Evolutionary conservation across 2,329 filamentous ascomycete genomes (phyloP), one percentile per base, ranked within the genome.

Genomic region (Alternaria conjuncta): DNA sequence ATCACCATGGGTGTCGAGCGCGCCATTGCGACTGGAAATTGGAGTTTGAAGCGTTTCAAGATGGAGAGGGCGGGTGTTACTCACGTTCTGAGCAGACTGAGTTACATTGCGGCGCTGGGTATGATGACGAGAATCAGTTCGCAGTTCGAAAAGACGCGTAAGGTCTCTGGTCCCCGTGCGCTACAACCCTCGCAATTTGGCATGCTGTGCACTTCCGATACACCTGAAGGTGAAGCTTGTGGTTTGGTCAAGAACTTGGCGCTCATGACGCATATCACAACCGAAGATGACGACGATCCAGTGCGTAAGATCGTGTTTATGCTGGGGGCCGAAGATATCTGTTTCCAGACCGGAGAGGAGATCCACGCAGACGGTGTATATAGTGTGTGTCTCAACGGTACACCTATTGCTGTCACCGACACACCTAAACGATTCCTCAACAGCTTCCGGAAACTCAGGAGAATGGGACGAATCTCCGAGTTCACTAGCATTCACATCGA

Each of bases 91-190:
- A 98, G 95, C 81, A 89, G 96, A 67, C 85, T 99, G 59, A 98
- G 95, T 80, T 99, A 98, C 77, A 97, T 99, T 79, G 92, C 92
- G 67, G 96, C 96, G 26, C 87, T 99, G 26, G 96, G 96, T 66
- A 99, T 99, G 96, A 99, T 99, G 96, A 99, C 96, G 13, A 88
- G 96, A 80, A 98, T 99, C 75, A 96, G 92, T 79, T 96, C 92
- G 86, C 96, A 99, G 83, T 99, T 99, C 75, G 96, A 99, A 79
- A 99, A 99, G 86, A 98, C 96, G 3, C 86, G 96, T 72, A 99
- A 99, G 81, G 94, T 99, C 65, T 94, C 91, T 76, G 96, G 96
- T 69, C 96, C 96, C 73, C 90, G 96, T 87, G 96, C 96, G 18
- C 85, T 99, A 53, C 96, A 99, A 76, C 94, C 96, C 7, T 99